These are phyloP conservation scores for Spatholobus suberectus DNA, from an alignment of 306 rosid genomes.

Conservation along the genomic window DNA sequence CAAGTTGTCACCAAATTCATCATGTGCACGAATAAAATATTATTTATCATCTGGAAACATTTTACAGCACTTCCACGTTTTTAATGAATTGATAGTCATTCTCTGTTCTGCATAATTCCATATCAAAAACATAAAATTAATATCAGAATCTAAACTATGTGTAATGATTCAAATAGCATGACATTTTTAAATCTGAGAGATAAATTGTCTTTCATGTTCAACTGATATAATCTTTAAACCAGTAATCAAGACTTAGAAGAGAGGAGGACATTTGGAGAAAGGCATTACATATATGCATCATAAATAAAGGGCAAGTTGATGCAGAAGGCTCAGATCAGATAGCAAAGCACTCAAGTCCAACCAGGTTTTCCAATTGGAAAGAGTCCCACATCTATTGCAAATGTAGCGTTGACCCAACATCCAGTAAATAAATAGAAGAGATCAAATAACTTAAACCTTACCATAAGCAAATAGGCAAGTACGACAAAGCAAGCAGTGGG, in stretches of 20 bases:
- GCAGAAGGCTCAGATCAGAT: background rate
- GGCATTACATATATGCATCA: no score
- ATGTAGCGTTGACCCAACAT: accelerated
- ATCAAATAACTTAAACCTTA: no score
- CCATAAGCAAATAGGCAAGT: constrained; percentile 65
- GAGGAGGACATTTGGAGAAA: background rate
- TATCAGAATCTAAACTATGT: background rate
- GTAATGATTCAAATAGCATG: background rate
- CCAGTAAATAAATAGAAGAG: background rate
- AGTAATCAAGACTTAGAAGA: background rate
- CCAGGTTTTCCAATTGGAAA: no score
- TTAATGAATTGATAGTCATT: no score
- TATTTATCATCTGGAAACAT: no score
- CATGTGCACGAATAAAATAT: no score
- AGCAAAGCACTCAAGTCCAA: background rate
- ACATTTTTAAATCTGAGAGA: background rate
- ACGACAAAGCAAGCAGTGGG: constrained; percentile 92
- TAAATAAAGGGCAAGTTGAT: background rate
- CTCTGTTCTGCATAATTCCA: no score
- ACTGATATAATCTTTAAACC: background rate
- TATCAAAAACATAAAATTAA: no score
- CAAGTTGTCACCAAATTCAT: no score
- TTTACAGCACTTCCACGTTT: no score
- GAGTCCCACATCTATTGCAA: no score
- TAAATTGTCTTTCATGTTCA: background rate